Evolutionary conservation across 1,284 basidiomycete species (phyloP).

Genomic region (Erythrobasidium hasegawianum): DNA sequence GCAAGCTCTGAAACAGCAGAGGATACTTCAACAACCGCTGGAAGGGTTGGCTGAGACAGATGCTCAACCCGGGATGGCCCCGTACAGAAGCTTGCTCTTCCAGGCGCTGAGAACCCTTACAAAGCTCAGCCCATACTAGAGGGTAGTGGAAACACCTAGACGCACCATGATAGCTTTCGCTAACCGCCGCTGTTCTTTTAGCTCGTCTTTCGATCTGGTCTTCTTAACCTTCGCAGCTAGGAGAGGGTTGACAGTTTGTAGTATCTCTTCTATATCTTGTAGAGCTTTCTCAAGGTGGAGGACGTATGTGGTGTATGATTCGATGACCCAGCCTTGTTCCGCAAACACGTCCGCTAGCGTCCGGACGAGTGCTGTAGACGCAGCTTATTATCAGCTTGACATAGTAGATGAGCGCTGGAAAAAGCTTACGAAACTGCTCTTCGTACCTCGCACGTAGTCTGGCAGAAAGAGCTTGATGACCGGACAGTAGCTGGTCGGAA

Average conservation of each 20-base stretch:
- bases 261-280: conserved; percentile 74
- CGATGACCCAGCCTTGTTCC: conserved; percentile 82
- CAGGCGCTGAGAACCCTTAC: conserved; percentile 55
- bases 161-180: conserved; percentile 59
- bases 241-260: conserved; percentile 56
- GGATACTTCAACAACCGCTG: conserved; percentile 95
- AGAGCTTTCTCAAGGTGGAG: conserved; percentile 84
- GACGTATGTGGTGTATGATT: conserved; percentile 86
- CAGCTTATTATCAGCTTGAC: conserved; percentile 4
- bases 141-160: conserved; percentile 25
- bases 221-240: conserved; percentile 56
- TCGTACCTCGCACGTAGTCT: conserved; percentile 81
- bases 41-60: conserved; percentile 93
- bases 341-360: conserved; percentile 90
- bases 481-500: conserved; percentile 74
- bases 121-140: conserved; percentile 17
- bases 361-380: conserved; percentile 62
- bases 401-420: no score
- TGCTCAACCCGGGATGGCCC: conserved; percentile 87
- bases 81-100: conserved; percentile 76
- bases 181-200: conserved; percentile 59
- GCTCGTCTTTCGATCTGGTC: conserved; percentile 68
- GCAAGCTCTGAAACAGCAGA: conserved; percentile 63
- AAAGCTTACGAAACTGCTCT: conserved; percentile 69
- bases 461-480: conserved; percentile 75